A percentile compares a stretch with the other conserved stretches of the same genome.
These are phyloP conservation scores for Neurospora crassa DNA, from an alignment of 2,329 filamentous ascomycete species.

Conservation along the genomic window DNA sequence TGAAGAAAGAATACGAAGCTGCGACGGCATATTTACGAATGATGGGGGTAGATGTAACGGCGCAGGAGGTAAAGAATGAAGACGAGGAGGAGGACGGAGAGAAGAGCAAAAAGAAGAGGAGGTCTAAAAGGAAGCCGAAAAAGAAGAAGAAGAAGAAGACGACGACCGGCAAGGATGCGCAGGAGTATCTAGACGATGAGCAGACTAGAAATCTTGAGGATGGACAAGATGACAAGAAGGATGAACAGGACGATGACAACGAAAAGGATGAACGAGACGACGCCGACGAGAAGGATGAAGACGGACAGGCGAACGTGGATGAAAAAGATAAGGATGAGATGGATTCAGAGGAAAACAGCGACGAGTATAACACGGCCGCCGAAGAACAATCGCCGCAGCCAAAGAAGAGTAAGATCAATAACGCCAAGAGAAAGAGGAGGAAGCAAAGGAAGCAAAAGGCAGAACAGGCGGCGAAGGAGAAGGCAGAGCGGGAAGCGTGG, in stretches of 20 bases:
- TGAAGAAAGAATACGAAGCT: background rate
- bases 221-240: background rate
- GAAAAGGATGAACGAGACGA: background rate
- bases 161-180: background rate
- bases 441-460: background rate
- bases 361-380: background rate
- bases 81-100: background rate
- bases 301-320: background rate
- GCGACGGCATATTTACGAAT: background rate
- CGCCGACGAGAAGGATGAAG: background rate
- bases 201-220: background rate
- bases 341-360: background rate
- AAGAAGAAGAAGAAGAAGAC: background rate
- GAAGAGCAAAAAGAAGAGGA: background rate
- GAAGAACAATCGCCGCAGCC: background rate
- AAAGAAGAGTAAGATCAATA: background rate
- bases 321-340: background rate
- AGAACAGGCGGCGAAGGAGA: background rate
- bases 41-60: background rate
- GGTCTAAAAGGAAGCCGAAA: background rate
- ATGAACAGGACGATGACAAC: too few relatives aligned
- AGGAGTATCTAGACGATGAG: background rate
- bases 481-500: background rate
- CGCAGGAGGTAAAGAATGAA: background rate
- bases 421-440: background rate